Evolutionary conservation across 1,284 basidiomycete species (phyloP).

Genomic region (Ustilago crameri): DNA sequence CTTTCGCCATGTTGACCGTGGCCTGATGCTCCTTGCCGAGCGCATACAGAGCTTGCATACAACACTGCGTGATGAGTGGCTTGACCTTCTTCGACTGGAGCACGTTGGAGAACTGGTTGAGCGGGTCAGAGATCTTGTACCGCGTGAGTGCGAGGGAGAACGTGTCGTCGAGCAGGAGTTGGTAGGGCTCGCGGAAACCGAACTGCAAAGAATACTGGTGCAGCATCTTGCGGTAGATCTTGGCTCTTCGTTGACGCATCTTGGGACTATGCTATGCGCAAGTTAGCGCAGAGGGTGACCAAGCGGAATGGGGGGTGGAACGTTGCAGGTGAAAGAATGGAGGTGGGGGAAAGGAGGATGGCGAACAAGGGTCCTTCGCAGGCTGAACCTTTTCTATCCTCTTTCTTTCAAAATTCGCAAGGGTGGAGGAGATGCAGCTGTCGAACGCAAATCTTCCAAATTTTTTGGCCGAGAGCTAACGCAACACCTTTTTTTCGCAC

Average conservation of each 20-base stretch:
- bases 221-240: constrained; percentile 63
- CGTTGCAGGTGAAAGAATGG: background rate
- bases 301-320: background rate
- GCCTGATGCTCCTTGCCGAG: constrained; percentile 33
- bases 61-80: constrained; percentile 66
- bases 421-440: constrained; percentile 5
- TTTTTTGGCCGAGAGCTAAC: background rate
- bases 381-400: constrained; percentile 1
- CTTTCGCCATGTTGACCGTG: constrained; percentile 84
- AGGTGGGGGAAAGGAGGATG: background rate
- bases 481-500: background rate
- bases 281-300: too few species aligned
- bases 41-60: constrained; percentile 64
- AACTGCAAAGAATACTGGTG: constrained; percentile 63
- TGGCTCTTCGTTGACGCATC: constrained; percentile 66
- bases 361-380: constrained; percentile 5
- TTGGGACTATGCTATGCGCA: constrained; percentile 4
- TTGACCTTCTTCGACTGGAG: constrained; percentile 59
- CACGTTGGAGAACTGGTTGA: constrained; percentile 50
- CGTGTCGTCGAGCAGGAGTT: constrained; percentile 63
- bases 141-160: constrained; percentile 56
- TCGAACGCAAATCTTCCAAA: constrained; percentile 13
- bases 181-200: constrained; percentile 64
- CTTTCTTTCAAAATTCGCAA: background rate
- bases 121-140: constrained; percentile 50